Evolutionary conservation across 768 basidiomycete genomes (phyloP), one percentile per base, ranked within the genome.

Genomic region (Boletellus emodensis): DNA sequence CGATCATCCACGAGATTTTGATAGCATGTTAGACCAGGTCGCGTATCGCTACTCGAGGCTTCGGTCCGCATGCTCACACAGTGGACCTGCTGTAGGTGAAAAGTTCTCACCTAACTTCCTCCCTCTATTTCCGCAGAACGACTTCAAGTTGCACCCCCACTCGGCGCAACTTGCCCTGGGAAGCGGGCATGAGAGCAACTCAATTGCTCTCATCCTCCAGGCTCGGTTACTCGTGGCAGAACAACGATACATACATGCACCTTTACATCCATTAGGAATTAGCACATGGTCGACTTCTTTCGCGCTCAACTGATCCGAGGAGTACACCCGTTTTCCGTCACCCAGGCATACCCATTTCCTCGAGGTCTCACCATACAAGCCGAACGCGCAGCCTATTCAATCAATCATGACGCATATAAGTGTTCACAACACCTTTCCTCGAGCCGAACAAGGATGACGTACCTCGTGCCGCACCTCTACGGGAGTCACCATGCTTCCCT

Each of bases 401-500:
- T 52, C 34, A 26, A 51, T 52, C 41, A 41, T n/a, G 26, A 11
- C 35, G 33, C 20, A 17, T 18, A 17, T 26, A 18, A 35, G 20
- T 17, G 14, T 32, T 28, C 48, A 40, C 53, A 44, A 32, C 48
- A 40, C 26, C 42, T 37, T 44, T 35, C 43, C 10, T 45, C 40
- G 9, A 48, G 44, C 40, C 33, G 11, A 17, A 37, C 57, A 45
- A 36, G 18, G 33, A 53, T 49, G 22, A 41, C 28, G 39, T 35
- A 30, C 40, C 26, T 17, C 48, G 28, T 48, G 43, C 56, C 52
- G 32, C 54, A 36, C 24, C 39, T 40, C 32, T 17, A 44, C 49
- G 44, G 28, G 52, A 53, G 52, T 59, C 54, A 42, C 48, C 40
- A 34, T 44, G 36, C 49, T 63, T 62, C 50, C 30, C 43, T 24